phyloP scores from a whole-genome alignment of 2,329 filamentous ascomycete species.

The Elsinoe perseae region DNA sequence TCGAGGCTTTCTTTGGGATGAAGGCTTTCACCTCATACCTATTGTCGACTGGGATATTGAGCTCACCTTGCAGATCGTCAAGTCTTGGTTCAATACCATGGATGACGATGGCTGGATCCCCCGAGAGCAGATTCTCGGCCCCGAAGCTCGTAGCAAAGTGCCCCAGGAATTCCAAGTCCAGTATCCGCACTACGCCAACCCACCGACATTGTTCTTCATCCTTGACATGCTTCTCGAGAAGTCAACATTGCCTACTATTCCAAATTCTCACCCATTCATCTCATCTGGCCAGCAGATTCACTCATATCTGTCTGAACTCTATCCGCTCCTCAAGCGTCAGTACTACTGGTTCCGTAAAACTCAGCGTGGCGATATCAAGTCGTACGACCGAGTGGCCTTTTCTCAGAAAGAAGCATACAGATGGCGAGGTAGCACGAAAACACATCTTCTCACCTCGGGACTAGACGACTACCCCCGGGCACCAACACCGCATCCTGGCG shows the following conservation, averaged over 20 bases:
- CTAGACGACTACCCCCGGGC: slow-evolving; percentile 93
- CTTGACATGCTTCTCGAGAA: slow-evolving; percentile 78
- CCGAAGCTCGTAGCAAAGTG: slow-evolving; percentile 90
- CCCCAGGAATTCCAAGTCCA: slow-evolving; percentile 88
- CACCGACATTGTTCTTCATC: slow-evolving; percentile 86
- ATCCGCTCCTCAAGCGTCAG: slow-evolving; percentile 79
- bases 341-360: slow-evolving; percentile 94
- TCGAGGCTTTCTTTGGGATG: slow-evolving; percentile 93
- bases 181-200: slow-evolving; percentile 96
- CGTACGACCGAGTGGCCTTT: slow-evolving; percentile 82
- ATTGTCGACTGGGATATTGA: slow-evolving; percentile 93
- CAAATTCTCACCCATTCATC: slow-evolving; percentile 18
- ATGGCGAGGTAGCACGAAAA: slow-evolving; percentile 82
- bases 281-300: slow-evolving; percentile 60
- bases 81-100: slow-evolving; percentile 93
- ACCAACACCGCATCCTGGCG: slow-evolving; percentile 87
- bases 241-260: slow-evolving; percentile 44
- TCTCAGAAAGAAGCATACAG: slow-evolving; percentile 88
- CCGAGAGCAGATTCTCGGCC: slow-evolving; percentile 87
- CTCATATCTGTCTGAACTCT: slow-evolving; percentile 68
- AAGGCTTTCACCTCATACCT: slow-evolving; percentile 89
- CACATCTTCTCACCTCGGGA: slow-evolving; percentile 84
- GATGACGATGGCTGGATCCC: slow-evolving; percentile 97
- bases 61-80: slow-evolving; percentile 75
- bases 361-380: slow-evolving; percentile 80